Percentiles rank a stretch among this genome's conserved stretches.
phyloP scores from a whole-genome alignment of 2,329 filamentous ascomycete genomes.

The Colletotrichum gigasporum region DNA sequence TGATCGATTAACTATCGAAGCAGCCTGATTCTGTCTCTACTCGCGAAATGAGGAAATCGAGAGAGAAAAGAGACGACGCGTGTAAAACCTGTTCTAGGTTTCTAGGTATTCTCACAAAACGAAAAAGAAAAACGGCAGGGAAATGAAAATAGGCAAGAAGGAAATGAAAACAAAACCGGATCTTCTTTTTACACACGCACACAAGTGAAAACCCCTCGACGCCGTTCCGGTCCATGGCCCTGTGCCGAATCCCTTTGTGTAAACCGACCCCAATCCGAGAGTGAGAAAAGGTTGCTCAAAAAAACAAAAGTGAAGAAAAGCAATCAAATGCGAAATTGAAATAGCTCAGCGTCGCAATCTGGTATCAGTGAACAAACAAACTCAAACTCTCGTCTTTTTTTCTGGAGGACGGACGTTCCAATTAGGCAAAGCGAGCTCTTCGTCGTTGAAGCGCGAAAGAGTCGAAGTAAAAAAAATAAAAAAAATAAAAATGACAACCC shows the following conservation, averaged over 20 bases:
- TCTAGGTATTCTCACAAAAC: conserved; percentile 22
- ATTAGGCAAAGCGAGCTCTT: no score
- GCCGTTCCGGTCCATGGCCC: not conserved
- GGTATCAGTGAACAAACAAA: not conserved
- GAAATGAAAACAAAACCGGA: not conserved
- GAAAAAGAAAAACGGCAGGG: not conserved
- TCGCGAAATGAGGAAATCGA: not conserved
- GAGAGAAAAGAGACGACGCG: not conserved
- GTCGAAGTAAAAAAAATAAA: no score
- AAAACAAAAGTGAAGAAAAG: not conserved
- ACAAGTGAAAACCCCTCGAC: not conserved
- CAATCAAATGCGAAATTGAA: not conserved
- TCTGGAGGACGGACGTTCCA: no score
- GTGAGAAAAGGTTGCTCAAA: not conserved
- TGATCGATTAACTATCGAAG: not conserved
- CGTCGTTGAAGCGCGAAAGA: no score
- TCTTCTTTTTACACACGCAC: not conserved
- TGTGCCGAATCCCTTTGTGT: not conserved
- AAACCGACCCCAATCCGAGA: not conserved
- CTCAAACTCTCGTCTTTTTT: not conserved
- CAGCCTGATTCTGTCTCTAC: not conserved
- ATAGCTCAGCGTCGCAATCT: not conserved
- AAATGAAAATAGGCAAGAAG: not conserved
- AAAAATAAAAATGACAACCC: not conserved
- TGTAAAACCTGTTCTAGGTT: not conserved